Percentiles rank a stretch among this genome's conserved stretches.
Evolutionary conservation across 2,329 filamentous ascomycete species (phyloP).

Genomic region (Chrysoporthe cubensis): DNA sequence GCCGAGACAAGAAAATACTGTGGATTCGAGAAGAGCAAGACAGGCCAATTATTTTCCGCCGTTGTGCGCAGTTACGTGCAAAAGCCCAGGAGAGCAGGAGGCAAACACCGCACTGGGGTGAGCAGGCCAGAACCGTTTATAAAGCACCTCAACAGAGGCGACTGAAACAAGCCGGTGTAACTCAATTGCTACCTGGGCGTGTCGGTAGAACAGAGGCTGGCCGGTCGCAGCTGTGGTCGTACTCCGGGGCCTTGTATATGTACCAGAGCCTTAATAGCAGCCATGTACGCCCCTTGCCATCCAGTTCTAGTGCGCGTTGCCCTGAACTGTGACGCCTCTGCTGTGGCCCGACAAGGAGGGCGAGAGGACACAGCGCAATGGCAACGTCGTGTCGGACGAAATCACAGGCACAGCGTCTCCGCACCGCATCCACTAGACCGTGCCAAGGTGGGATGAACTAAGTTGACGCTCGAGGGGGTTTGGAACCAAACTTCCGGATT

Average conservation of each 20-base stretch:
- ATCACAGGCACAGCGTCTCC: slow-evolving; percentile 26
- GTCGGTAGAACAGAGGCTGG: slow-evolving; percentile 25
- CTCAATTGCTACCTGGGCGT: slow-evolving; percentile 23
- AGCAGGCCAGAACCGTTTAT: slow-evolving; percentile 29
- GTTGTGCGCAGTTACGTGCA: slow-evolving; percentile 31
- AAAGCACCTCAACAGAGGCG: slow-evolving; percentile 23
- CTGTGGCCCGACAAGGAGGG: slow-evolving; percentile 5
- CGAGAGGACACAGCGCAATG: slow-evolving; percentile 19
- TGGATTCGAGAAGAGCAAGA: slow-evolving; percentile 25
- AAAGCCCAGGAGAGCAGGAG: slow-evolving; percentile 28
- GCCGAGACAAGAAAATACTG: slow-evolving; percentile 24
- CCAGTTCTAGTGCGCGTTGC: slow-evolving; percentile 4
- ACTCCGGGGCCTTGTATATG: slow-evolving; percentile 18
- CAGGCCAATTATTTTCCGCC: slow-evolving; percentile 32
- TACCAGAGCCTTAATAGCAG: slow-evolving; percentile 11
- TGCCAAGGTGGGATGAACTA: slow-evolving; percentile 15
- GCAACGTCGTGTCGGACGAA: slow-evolving; percentile 23
- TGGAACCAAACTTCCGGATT: not conserved
- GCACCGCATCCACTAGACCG: slow-evolving; percentile 20
- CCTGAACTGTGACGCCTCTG: slow-evolving; percentile 9
- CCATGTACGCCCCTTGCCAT: slow-evolving; percentile 14
- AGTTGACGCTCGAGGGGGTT: not conserved
- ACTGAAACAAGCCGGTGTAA: slow-evolving; percentile 32
- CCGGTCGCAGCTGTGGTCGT: slow-evolving; percentile 30
- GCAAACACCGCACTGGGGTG: slow-evolving; percentile 21